A percentile compares a stretch with the other conserved stretches of the same genome.
These are phyloP conservation scores for Puccinia triticina DNA, from an alignment of 1,284 basidiomycete species.

Conservation along the genomic window DNA sequence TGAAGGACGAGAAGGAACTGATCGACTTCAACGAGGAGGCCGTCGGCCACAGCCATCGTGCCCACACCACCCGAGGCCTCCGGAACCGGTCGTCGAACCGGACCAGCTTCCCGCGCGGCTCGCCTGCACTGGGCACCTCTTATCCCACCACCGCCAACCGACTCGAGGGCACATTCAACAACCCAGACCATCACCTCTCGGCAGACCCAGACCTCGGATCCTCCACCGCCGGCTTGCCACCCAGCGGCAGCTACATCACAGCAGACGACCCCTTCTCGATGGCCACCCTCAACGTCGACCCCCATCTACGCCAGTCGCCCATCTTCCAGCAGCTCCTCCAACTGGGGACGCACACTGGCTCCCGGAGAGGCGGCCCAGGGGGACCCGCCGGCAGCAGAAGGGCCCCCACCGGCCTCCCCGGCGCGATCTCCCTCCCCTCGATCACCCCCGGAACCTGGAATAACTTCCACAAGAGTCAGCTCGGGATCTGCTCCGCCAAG, in stretches of 20 bases:
- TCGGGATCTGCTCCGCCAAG: constrained; percentile 47
- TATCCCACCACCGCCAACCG: constrained; percentile 1
- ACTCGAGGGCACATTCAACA: constrained; percentile 22
- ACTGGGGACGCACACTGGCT: constrained; percentile 16
- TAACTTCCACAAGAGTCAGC: constrained; percentile 51
- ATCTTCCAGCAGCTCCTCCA: constrained; percentile 51
- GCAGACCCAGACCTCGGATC: constrained; percentile 27
- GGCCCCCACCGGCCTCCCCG: constrained; percentile 42
- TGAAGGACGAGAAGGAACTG: constrained; percentile 64
- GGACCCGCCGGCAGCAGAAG: constrained; percentile 29
- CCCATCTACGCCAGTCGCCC: constrained; percentile 48
- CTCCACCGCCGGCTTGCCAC: not conserved
- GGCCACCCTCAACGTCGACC: constrained; percentile 48
- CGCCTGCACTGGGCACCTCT: constrained; percentile 19
- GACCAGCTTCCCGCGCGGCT: constrained; percentile 36
- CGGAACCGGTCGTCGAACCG: constrained; percentile 48
- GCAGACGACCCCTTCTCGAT: constrained; percentile 50
- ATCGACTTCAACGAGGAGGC: constrained; percentile 51
- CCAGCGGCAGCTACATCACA: constrained; percentile 38
- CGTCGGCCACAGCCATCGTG: constrained; percentile 41
- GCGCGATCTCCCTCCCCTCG: constrained; percentile 30
- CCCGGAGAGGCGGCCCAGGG: constrained; percentile 34
- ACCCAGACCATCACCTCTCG: constrained; percentile 25
- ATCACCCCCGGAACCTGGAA: constrained; percentile 51
- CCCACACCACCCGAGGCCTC: constrained; percentile 46